Percentiles rank a stretch among this genome's conserved stretches.
Conservation (phyloP, 345 rosid species). For the Melaleuca alternifolia region DNA sequence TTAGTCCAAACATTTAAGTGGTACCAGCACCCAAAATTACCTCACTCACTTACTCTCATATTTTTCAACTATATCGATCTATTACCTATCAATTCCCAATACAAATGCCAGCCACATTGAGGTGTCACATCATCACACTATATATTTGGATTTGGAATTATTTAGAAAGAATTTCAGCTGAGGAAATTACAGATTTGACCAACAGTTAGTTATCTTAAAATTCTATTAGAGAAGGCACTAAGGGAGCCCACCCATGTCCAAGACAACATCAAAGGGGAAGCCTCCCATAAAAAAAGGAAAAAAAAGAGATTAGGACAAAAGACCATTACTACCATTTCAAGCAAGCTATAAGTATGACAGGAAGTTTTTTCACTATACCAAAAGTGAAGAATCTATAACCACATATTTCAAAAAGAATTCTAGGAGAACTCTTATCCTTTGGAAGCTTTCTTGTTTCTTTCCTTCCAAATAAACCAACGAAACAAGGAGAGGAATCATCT, state of each 20-base stretch:
- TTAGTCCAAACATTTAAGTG: neutral
- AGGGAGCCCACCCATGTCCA: neutral
- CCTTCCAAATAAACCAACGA: neutral
- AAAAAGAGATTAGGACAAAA: neutral
- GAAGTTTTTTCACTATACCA: neutral
- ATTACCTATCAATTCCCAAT: neutral
- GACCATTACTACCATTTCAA: neutral
- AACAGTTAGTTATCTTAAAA: neutral
- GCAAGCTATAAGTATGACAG: neutral
- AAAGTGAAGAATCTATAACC: neutral
- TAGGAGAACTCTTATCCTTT: neutral
- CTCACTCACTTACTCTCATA: neutral
- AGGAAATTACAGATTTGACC: neutral
- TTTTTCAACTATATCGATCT: neutral
- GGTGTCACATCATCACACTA: neutral
- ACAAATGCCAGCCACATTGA: neutral
- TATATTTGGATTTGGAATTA: neutral
- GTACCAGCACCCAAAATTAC: neutral
- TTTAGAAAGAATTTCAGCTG: neutral
- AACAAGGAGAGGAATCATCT: neutral
- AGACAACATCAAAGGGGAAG: neutral
- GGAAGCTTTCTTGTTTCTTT: neutral
- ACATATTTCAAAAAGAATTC: neutral
- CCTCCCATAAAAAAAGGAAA: neutral
- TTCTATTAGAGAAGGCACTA: neutral